Conservation (phyloP, 805 yeast species). For the Candida caryicola region DNA sequence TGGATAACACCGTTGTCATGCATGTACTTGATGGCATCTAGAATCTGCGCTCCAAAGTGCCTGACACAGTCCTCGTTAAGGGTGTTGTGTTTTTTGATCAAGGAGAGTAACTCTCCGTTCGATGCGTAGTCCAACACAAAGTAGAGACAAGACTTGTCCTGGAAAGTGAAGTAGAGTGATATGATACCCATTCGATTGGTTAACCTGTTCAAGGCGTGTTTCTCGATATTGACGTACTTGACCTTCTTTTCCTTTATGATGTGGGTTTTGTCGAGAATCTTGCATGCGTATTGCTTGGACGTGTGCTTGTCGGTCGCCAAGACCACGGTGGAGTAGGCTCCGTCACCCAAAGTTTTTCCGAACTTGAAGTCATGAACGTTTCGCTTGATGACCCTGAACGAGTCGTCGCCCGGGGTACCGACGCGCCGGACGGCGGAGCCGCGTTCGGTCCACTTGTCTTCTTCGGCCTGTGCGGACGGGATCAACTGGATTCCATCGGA, state of each 20-base stretch:
- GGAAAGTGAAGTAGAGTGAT: slow-evolving; percentile 73
- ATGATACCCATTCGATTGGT: slow-evolving; percentile 61
- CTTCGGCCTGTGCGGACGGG: slow-evolving; percentile 9
- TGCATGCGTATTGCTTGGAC: slow-evolving; percentile 66
- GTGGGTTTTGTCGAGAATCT: slow-evolving; percentile 72
- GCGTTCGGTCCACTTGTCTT: slow-evolving; percentile 30
- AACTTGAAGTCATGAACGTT: slow-evolving; percentile 41
- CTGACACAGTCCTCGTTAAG: slow-evolving; percentile 65
- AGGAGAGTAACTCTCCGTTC: slow-evolving; percentile 68
- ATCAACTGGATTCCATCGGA: slow-evolving; percentile 1
- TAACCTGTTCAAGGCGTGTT: slow-evolving; percentile 70
- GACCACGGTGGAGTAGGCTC: slow-evolving; percentile 45
- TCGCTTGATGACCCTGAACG: slow-evolving; percentile 29
- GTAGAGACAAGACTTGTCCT: slow-evolving; percentile 69
- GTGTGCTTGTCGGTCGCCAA: slow-evolving; percentile 50
- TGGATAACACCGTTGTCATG: slow-evolving; percentile 76
- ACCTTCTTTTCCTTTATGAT: slow-evolving; percentile 80
- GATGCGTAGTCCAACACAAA: slow-evolving; percentile 78
- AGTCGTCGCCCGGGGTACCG: slow-evolving; percentile 9
- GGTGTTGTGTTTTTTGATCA: slow-evolving; percentile 68
- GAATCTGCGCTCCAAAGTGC: slow-evolving; percentile 69
- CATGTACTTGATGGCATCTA: slow-evolving; percentile 70
- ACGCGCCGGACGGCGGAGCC: slow-evolving; percentile 35
- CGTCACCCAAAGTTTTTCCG: slow-evolving; percentile 44
- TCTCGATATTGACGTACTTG: slow-evolving; percentile 80